Base-by-base conservation (phyloP, 495 filamentous ascomycete genomes). In the Podospora comata region DNA sequence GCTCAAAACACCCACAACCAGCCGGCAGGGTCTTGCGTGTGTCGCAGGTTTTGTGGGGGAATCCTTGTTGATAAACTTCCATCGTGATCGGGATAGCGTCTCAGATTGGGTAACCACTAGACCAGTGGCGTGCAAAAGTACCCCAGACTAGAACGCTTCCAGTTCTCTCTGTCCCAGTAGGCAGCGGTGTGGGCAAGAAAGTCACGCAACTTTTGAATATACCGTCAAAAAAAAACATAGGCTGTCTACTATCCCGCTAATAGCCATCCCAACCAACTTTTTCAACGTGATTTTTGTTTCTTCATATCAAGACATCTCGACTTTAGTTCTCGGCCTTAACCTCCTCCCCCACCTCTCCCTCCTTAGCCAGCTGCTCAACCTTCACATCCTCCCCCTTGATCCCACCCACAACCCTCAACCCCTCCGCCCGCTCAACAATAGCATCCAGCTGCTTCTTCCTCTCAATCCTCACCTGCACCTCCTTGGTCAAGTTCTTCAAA, bases 401-500 rank as follows among this genome's bases (percentile, higher is more conserved):
- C 27, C 75, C 78, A 65, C 75, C 75, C 28, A 75, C 79, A n/a
- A 79, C 74, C 63, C 70, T 76, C 68, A 81, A 68, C 63, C 77
- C 79, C 65, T 77, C 78, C 9, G 77, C 77, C 64, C 78, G 72
- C 70, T 73, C 65, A 18, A 74, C 70, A 53, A 81, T 72, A 3
- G 68, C 67, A 66, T 83, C 78, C 5, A 82, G 73, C 58, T 77
- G 76, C 64, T 76, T 71, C 72, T 80, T 82, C 66, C 76, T 72
- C 58, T 72, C 62, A 65, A 81, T 67, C 23, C 79, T 72, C 58
- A 75, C 66, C 59, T 72, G 64, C 16, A 95, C 82, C 78, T 96
- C 91, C 15, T 79, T 59, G 7, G 89, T 84, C 65, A 95, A 72
- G 59, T 88, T 82, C 32, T 74, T 76, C 48, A 88, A 79, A 32